phyloP scores from a whole-genome alignment of 345 rosid genomes.

The Moringa oleifera region DNA sequence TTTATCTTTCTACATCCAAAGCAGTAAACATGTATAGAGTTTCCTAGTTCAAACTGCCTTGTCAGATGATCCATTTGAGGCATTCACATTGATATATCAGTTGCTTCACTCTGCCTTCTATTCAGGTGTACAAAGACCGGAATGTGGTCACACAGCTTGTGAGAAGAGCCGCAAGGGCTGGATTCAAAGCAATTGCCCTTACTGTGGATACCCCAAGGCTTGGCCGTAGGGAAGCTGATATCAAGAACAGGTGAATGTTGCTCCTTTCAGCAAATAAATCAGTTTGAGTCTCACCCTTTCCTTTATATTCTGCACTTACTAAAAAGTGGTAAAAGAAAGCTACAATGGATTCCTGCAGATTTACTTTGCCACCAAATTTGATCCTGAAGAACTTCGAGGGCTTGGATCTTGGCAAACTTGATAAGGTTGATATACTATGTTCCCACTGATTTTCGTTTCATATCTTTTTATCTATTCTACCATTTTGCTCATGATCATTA shows the following conservation, averaged over 20 bases:
- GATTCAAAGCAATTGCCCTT: conserved; percentile 91
- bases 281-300: too few species aligned
- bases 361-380: conserved; percentile 61
- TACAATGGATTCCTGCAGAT: conserved; percentile 34
- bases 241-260: conserved; percentile 74
- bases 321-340: not conserved
- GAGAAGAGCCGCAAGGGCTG: conserved; percentile 88
- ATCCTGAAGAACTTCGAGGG: conserved; percentile 92
- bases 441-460: not conserved
- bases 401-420: conserved; percentile 72
- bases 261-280: too few species aligned
- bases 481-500: not conserved
- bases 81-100: too few species aligned
- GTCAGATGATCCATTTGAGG: too few species aligned
- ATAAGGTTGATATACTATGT: conserved; percentile 32
- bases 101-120: conserved; percentile 5
- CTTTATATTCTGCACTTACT: not conserved
- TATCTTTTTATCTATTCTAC: not conserved
- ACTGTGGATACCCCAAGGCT: conserved; percentile 97
- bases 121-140: conserved; percentile 81
- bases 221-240: conserved; percentile 93
- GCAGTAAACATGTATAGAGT: too few species aligned
- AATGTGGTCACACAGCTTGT: conserved; percentile 79
- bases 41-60: not conserved
- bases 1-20: not conserved